phyloP scores from a whole-genome alignment of 2,329 filamentous ascomycete species.

The Aspergillus amoenus region DNA sequence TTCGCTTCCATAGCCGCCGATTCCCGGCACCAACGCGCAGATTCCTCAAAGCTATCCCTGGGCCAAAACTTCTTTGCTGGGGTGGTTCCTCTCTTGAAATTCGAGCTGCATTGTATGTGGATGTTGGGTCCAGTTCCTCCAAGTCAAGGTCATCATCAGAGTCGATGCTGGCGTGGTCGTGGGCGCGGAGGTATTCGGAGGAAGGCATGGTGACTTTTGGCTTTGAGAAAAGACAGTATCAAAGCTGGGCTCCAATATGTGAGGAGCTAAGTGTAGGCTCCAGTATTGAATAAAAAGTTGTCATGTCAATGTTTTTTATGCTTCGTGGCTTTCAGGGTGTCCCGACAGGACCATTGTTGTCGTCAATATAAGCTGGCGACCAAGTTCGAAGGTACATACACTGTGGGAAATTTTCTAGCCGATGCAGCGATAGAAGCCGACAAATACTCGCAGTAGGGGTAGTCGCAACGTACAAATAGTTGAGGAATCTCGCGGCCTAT shows the following conservation, averaged over 20 bases:
- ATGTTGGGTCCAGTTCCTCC: constrained; percentile 46
- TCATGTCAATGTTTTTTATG: constrained; percentile 24
- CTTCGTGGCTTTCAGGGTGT: constrained; percentile 16
- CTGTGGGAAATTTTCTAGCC: background rate
- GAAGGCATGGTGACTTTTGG: constrained; percentile 32
- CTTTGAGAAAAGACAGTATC: background rate
- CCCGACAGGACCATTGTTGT: constrained; percentile 20
- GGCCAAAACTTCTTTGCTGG: constrained; percentile 31
- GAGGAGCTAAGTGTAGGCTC: constrained; percentile 21
- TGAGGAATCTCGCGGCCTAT: constrained; percentile 21
- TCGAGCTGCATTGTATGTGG: constrained; percentile 23
- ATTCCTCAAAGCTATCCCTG: constrained; percentile 49
- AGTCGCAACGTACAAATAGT: constrained; percentile 6
- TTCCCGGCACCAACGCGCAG: constrained; percentile 51
- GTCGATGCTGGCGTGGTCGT: constrained; percentile 33
- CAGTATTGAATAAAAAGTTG: constrained; percentile 15
- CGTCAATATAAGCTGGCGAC: background rate
- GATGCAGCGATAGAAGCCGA: background rate
- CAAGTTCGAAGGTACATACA: background rate
- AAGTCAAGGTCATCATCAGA: constrained; percentile 48
- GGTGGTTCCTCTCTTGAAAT: constrained; percentile 29
- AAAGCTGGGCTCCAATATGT: constrained; percentile 9
- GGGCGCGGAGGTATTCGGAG: constrained; percentile 37
- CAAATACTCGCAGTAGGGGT: background rate
- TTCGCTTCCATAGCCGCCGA: constrained; percentile 41